Evolutionary conservation across 495 filamentous ascomycete genomes (phyloP).

Genomic region (Hyaloscypha bicolor): DNA sequence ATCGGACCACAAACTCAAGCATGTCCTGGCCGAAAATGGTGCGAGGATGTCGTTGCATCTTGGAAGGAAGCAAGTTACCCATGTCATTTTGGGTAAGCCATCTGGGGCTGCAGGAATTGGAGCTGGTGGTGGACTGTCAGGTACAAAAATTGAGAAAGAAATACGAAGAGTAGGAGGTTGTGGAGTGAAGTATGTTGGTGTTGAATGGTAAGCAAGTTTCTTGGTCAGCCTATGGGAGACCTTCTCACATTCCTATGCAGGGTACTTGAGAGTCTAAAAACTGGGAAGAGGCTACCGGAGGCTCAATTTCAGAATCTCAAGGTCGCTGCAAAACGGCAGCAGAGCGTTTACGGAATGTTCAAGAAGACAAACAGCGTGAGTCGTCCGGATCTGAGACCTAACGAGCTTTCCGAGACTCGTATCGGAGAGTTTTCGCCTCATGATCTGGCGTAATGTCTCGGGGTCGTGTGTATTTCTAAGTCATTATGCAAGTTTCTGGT

Average conservation of each 20-base stretch:
- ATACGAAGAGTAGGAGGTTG: constrained; percentile 62
- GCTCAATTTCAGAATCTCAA: constrained; percentile 55
- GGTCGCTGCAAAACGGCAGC: constrained; percentile 26
- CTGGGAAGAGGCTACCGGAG: constrained; percentile 74
- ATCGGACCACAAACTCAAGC: constrained; percentile 86
- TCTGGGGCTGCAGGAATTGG: constrained; percentile 32
- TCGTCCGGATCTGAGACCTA: constrained; percentile 1
- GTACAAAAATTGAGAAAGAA: constrained; percentile 81
- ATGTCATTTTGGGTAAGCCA: constrained; percentile 77
- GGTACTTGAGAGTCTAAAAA: constrained; percentile 78
- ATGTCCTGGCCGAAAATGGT: constrained; percentile 72
- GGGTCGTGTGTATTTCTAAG: background rate
- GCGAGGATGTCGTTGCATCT: constrained; percentile 68
- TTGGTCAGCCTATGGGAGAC: constrained; percentile 8
- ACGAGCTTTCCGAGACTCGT: background rate
- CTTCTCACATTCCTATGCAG: constrained; percentile 38
- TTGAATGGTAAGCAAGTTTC: constrained; percentile 70
- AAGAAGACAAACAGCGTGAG: constrained; percentile 20
- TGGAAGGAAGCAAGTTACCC: constrained; percentile 73
- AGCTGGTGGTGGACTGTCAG: constrained; percentile 76
- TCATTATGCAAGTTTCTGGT: constrained; percentile 13
- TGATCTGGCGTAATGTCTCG: constrained; percentile 1
- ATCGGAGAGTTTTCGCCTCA: background rate
- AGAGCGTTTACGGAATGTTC: constrained; percentile 33
- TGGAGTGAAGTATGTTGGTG: constrained; percentile 78